Base-by-base conservation (phyloP, 2,329 filamentous ascomycete genomes). In the Pyricularia sp. region DNA sequence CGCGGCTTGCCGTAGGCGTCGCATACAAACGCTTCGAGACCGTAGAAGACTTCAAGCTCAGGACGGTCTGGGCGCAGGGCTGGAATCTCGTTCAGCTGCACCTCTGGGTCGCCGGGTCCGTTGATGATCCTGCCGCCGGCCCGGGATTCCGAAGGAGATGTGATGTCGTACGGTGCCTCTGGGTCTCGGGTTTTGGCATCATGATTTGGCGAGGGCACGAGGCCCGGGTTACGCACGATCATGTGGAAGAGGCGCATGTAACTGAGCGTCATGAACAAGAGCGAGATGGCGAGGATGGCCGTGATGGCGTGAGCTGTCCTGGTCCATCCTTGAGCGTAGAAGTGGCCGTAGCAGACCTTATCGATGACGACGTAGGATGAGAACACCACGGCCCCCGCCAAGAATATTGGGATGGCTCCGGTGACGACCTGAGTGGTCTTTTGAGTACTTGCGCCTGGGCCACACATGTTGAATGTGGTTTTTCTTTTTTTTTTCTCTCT, bases 21-120 rank as follows among this genome's bases (percentile, higher is more conserved):
- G 78, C 92, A 97, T 2, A 93, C 85, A 76, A 96, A 98, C 1
- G 92, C 86, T 73, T 97, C 90, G 76, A 90, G 92, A 71, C 85
- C 90, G 75, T 95, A 96, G 76, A 96, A 97, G 4, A 82, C 79
- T 73, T 94, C 90, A 67, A 94, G 81, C 0, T 90, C 90, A 12
- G 88, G 86, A 67, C 86, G 87, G 71, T 92, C 86, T n/a, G 85
- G 83, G 69, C 83, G 79, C 36, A 74, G 73, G 68, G 86, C 83
- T 3, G 82, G 81, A 5, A n/a, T 72, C 70, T 26, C 59, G 14
- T 68, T 61, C 6, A 65, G 67, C 70, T 69, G 30, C 63, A 66
- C 68, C 70, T 67, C 69, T 28, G 25, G 64, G 66, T 66, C 71
- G 68, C 28, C 73, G 69, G 69, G 71, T 36, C 66, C 63, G 31